Evolutionary conservation across 345 rosid species (phyloP), one percentile per base, ranked within the genome.

Genomic region (Gossypium rotundifolium): DNA sequence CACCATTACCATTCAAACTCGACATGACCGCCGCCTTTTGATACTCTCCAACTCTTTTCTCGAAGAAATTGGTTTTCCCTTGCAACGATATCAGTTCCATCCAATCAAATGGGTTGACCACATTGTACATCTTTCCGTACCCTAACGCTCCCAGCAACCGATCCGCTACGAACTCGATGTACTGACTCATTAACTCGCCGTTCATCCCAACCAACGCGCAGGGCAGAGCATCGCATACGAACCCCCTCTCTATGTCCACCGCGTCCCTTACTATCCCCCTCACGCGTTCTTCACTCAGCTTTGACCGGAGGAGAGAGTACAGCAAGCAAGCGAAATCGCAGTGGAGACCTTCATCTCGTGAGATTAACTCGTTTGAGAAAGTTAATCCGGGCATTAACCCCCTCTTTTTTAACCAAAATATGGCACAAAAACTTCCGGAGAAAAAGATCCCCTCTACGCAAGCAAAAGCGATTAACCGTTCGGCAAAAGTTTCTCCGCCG

Each of bases 191-290:
- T 25, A 96, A 65, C 1, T 77, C 87, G 0, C 90, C 76, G 12
- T 96, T 96, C 98, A 96, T 96, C 76, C 99, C 98, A 0, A 96
- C 97, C 81, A 96, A 79, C 14, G 98, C 93, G 81, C 96, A 90
- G 0, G 99, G 98, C 2, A 96, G 89, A 64, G 98, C 97, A 63
- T 93, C 97, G 45, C 97, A 91, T 0, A 96, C 93, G 77, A 96
- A 96, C 85, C 93, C 96, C 81, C 93, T 84, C 84, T 96, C 98
- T 7, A 96, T 93, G 1, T 87, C 88, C 66, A 90, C 95, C 3
- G 95, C 89, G 1, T 90, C 90, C 17, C 77, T 77, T 0, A 96
- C 87, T 18, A 96, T 85, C 13, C 83, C 88, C 78, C 75, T 83
- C 78, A 93, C 97, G 2, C 90, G 84, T 78, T 90, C 93, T 79